Evolutionary conservation across 805 yeast genomes (phyloP).

Genomic region (Brettanomyces anomalus): DNA sequence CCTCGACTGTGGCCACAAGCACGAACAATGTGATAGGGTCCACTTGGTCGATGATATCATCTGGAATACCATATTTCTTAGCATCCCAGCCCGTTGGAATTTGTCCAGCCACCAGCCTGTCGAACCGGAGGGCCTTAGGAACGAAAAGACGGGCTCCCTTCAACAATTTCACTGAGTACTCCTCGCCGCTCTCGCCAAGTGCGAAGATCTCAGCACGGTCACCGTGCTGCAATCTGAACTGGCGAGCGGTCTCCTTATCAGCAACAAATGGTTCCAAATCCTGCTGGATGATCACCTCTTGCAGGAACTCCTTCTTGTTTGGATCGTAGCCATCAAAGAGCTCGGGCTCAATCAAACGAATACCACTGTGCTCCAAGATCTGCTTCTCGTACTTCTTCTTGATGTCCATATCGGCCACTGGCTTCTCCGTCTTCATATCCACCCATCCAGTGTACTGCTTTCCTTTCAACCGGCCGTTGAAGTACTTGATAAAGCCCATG

Average conservation of each 20-base stretch:
- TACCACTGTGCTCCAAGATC: constrained; percentile 91
- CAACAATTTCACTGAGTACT: constrained; percentile 79
- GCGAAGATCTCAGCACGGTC: constrained; percentile 81
- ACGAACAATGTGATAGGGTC: constrained; percentile 93
- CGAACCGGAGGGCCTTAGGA: constrained; percentile 77
- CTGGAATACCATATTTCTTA: constrained; percentile 86
- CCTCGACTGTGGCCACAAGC: constrained; percentile 91
- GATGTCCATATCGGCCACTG: constrained; percentile 91
- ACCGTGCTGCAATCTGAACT: constrained; percentile 89
- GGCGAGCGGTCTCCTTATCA: constrained; percentile 90
- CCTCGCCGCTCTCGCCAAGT: constrained; percentile 82
- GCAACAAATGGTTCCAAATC: constrained; percentile 95
- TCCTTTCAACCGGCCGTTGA: constrained; percentile 83
- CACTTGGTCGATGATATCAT: constrained; percentile 87
- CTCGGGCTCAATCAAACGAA: constrained; percentile 94
- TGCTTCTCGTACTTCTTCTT: constrained; percentile 85
- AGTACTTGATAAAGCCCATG: constrained; percentile 95
- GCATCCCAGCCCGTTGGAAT: constrained; percentile 99
- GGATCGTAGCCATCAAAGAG: constrained; percentile 93
- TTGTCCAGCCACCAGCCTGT: constrained; percentile 82
- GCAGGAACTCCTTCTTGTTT: constrained; percentile 82
- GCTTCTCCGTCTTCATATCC: constrained; percentile 85
- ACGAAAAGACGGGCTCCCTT: constrained; percentile 87
- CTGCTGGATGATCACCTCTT: constrained; percentile 94
- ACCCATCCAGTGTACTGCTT: constrained; percentile 96